Evolutionary conservation across 2,329 filamentous ascomycete genomes (phyloP).

Genomic region (Lasiodiplodia citricola): DNA sequence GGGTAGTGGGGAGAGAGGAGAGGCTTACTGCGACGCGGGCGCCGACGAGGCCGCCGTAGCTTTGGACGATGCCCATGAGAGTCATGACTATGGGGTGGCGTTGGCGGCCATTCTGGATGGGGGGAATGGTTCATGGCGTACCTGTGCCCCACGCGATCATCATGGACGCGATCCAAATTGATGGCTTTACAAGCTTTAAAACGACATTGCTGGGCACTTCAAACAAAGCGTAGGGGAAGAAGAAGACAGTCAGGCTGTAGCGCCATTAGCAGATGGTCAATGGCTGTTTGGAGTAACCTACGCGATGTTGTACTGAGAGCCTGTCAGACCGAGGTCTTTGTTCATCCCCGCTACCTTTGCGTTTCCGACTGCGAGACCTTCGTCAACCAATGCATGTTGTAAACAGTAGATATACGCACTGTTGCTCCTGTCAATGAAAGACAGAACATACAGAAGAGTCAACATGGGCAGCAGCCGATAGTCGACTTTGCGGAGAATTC

Average conservation of each 20-base stretch:
- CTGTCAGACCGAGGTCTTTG: constrained; percentile 38
- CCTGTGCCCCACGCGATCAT: constrained; percentile 50
- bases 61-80: constrained; percentile 53
- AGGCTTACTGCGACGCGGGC: constrained; percentile 43
- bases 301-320: constrained; percentile 67
- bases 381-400: background rate
- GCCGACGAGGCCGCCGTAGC: constrained; percentile 54
- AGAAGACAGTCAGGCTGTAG: background rate
- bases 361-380: constrained; percentile 45
- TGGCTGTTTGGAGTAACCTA: background rate
- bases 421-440: constrained; percentile 45
- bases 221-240: constrained; percentile 30
- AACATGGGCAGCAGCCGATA: constrained; percentile 35
- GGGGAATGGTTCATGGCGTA: background rate
- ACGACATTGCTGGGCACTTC: constrained; percentile 61
- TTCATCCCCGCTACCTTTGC: constrained; percentile 42
- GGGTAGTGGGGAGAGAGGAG: no score
- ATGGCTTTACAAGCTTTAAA: constrained; percentile 58
- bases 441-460: constrained; percentile 48
- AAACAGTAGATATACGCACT: constrained; percentile 27
- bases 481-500: constrained; percentile 34
- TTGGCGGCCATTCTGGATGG: background rate
- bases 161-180: constrained; percentile 40
- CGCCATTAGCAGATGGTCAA: background rate
- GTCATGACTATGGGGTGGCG: constrained; percentile 39